Evolutionary conservation across 1,284 basidiomycete genomes (phyloP), one percentile per base, ranked within the genome.

Genomic region (Gomphus bonarii): DNA sequence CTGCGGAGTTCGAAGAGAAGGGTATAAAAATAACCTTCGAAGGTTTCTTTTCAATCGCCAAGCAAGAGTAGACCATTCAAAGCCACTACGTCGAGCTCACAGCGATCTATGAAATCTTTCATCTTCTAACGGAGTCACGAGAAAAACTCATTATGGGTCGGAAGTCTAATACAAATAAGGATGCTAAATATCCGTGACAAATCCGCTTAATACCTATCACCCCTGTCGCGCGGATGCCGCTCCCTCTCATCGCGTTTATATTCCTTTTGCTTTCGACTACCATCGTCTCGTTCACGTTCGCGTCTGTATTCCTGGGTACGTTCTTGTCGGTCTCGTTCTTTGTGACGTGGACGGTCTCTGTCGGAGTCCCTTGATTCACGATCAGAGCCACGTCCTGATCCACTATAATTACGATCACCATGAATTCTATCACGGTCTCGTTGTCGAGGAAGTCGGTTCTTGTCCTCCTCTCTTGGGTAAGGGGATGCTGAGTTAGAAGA

Each of bases 361-460:
- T 64, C 61, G 33, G 61, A 61, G 54, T 65, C 65, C 18, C 59
- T 72, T 64, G 58, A 10, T 33, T 20, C 14, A 11, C 22, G 43
- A 20, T 28, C 44, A n/a, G 40, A 30, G 53, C 14, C 16, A 14
- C 44, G 33, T 25, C 50, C 40, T 16, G 52, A 57, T 44, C 16
- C 43, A 25, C 43, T 22, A 16, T 31, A 28, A 10, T 16, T 25
- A 12, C 14, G 25, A 10, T 50, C 48, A 42, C 48, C 62, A 25
- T 61, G 60, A 54, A 66, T 62, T 14, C 60, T 53, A 51, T 70
- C 69, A 7, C 63, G 63, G 33, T 72, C 67, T 40, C 67, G 61
- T 28, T 70, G 67, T 25, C 66, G 40, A 57, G 61, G 38, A 3
- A 60, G 60, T 56, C 63, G 33, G 31, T 61, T 51, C 60, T 30